A percentile compares a stretch with the other conserved stretches of the same genome.
These are phyloP conservation scores for Castanospermum australe DNA, from an alignment of 306 rosid genomes.

Conservation along the genomic window DNA sequence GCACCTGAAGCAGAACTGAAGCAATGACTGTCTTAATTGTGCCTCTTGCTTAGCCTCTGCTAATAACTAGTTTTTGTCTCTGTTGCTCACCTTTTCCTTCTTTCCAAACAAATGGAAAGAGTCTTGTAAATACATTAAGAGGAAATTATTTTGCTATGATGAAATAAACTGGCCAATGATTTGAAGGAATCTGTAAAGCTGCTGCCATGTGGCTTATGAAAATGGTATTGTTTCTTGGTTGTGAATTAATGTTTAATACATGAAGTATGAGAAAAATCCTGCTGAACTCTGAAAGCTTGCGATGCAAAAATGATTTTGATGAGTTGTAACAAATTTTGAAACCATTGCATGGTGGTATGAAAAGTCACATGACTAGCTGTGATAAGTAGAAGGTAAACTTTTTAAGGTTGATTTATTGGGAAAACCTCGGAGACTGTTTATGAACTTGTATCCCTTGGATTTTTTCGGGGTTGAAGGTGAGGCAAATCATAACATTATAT, in stretches of 20 bases:
- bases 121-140: neutral
- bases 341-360: slow-evolving; percentile 1
- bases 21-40: neutral
- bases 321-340: slow-evolving; percentile 4
- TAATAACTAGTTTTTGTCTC: neutral
- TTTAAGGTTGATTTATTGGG: slow-evolving; percentile 17
- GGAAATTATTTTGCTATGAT: slow-evolving; percentile 22
- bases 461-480: neutral
- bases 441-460: neutral
- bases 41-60: neutral
- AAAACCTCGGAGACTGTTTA: neutral
- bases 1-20: neutral
- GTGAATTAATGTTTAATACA: neutral
- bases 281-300: neutral
- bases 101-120: neutral
- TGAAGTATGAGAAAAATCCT: neutral
- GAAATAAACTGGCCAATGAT: neutral
- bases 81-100: neutral
- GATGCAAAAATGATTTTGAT: slow-evolving; percentile 5
- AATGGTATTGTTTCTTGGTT: slow-evolving; percentile 11
- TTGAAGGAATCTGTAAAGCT: slow-evolving; percentile 3
- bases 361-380: slow-evolving; percentile 2
- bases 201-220: neutral
- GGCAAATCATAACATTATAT: neutral
- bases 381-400: slow-evolving; percentile 3